These are phyloP conservation scores for Penicillium polonicum DNA, from an alignment of 2,329 filamentous ascomycete species.

Conservation along the genomic window DNA sequence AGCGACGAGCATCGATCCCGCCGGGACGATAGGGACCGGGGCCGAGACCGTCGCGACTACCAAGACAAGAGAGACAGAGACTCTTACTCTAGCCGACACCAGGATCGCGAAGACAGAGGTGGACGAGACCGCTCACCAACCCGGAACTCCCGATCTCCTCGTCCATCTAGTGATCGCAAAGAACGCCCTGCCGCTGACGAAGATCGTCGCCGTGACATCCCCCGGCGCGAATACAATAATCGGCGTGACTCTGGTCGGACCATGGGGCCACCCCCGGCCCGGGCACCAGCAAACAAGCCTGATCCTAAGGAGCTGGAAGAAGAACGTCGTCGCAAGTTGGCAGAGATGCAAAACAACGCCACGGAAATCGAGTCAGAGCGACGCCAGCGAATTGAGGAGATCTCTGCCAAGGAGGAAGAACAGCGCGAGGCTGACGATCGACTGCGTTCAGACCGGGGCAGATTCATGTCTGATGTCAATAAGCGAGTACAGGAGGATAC, in stretches of 20 bases:
- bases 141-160: conserved; percentile 27
- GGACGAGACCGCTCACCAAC: conserved; percentile 24
- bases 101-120: conserved; percentile 26
- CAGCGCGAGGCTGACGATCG: conserved; percentile 66
- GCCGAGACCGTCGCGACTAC: conserved; percentile 15
- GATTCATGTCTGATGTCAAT: conserved; percentile 36
- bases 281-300: conserved; percentile 16
- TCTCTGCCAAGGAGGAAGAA: conserved; percentile 64
- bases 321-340: conserved; percentile 54
- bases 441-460: conserved; percentile 35
- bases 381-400: conserved; percentile 63
- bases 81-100: conserved; percentile 21
- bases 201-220: conserved; percentile 21
- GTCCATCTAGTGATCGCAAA: conserved; percentile 14
- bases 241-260: conserved; percentile 20
- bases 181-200: conserved; percentile 8
- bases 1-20: conserved; percentile 13
- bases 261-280: conserved; percentile 13
- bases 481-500: conserved; percentile 36
- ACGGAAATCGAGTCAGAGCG: conserved; percentile 69
- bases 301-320: conserved; percentile 30
- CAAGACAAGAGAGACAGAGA: conserved; percentile 25
- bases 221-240: conserved; percentile 25
- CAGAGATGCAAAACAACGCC: conserved; percentile 71
- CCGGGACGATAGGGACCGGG: conserved; percentile 16